Evolutionary conservation across 176 grass and related monocot genomes (phyloP).

Genomic region (Rhynchospora pubera): DNA sequence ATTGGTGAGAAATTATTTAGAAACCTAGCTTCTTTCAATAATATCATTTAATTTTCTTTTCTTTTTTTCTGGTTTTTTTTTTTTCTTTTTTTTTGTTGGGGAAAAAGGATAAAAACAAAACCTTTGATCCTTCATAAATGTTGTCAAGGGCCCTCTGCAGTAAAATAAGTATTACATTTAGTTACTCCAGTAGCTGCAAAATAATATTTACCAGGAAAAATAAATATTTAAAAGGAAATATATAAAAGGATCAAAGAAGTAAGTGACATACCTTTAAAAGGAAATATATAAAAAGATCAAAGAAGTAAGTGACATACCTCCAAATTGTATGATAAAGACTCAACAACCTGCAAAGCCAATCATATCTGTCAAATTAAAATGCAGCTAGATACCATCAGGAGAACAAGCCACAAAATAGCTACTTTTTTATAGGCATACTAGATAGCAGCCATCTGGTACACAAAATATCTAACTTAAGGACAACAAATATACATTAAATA

Average conservation of each 20-base stretch:
- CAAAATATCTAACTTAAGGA: too few species aligned
- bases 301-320: not conserved
- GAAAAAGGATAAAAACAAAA: not conserved
- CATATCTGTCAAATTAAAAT: not conserved
- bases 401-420: not conserved
- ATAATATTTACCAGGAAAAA: not conserved
- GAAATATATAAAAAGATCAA: not conserved
- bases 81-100: not conserved
- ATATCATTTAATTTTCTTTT: too few species aligned
- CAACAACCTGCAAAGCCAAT: slow-evolving; percentile 14
- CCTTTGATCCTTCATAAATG: not conserved
- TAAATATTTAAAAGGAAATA: not conserved
- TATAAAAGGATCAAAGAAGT: too few species aligned
- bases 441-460: too few species aligned
- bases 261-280: too few species aligned
- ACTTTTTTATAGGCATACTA: too few species aligned
- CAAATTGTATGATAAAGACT: slow-evolving; percentile 7
- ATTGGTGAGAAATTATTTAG: not conserved
- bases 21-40: not conserved
- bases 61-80: too few species aligned
- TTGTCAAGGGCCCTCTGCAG: not conserved
- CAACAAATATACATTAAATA: not conserved
- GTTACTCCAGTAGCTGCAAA: not conserved
- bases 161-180: not conserved
- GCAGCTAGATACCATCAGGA: not conserved